These are phyloP conservation scores for Barbarea vulgaris DNA, from an alignment of 345 rosid species.

Conservation along the genomic window DNA sequence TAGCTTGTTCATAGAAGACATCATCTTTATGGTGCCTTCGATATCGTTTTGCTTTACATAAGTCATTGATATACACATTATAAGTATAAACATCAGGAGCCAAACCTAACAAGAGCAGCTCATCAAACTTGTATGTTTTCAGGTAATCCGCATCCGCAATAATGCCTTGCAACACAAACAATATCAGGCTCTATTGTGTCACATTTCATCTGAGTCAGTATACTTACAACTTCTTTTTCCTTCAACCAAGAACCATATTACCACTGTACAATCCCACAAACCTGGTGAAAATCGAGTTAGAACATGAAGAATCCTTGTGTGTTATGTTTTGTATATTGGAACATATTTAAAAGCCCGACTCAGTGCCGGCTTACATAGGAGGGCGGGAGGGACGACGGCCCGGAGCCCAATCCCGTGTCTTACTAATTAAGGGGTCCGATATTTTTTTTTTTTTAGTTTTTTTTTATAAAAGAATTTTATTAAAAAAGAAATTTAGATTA, in stretches of 20 bases:
- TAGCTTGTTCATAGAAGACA: conserved; percentile 58
- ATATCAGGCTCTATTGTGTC: conserved; percentile 65
- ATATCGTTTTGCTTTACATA: conserved; percentile 66
- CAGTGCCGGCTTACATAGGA: no score
- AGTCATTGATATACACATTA: conserved; percentile 60
- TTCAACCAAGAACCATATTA: conserved; percentile 59
- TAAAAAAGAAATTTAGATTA: no score
- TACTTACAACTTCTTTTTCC: conserved; percentile 58
- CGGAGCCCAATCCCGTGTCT: no score
- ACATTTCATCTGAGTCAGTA: conserved; percentile 59
- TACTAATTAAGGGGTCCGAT: no score
- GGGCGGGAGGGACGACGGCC: no score
- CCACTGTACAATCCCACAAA: conserved; percentile 54
- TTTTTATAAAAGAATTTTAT: no score
- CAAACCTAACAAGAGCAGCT: background rate
- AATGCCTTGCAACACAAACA: conserved; percentile 46
- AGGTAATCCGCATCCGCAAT: conserved; percentile 28
- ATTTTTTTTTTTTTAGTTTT: no score
- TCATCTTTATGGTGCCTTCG: conserved; percentile 56
- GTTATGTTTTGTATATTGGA: background rate
- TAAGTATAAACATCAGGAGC: conserved; percentile 65
- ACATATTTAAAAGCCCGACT: background rate
- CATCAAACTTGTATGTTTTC: background rate
- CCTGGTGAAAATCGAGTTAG: conserved; percentile 60
- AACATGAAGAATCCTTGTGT: background rate